These are phyloP conservation scores for Talaromyces rugulosus DNA, from an alignment of 2,329 filamentous ascomycete genomes.

Conservation along the genomic window DNA sequence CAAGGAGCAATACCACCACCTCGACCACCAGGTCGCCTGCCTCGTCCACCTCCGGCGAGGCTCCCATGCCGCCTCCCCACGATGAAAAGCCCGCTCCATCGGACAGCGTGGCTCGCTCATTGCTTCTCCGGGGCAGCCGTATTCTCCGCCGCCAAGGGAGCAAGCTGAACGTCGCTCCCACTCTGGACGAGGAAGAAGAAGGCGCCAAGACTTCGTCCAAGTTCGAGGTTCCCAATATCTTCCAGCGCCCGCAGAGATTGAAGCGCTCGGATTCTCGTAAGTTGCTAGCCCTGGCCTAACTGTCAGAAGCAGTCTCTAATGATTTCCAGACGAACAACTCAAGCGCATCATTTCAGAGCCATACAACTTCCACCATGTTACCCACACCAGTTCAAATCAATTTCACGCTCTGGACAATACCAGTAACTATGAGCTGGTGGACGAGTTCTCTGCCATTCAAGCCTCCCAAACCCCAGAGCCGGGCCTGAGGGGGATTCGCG, in stretches of 20 bases:
- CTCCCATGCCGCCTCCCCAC: slow-evolving; percentile 25
- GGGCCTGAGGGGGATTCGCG: slow-evolving; percentile 50
- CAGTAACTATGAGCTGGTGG: slow-evolving; percentile 49
- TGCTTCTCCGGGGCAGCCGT: slow-evolving; percentile 42
- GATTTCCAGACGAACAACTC: slow-evolving; percentile 32
- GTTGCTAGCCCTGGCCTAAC: slow-evolving; percentile 15
- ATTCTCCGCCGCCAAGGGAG: slow-evolving; percentile 45
- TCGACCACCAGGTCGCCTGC: slow-evolving; percentile 48
- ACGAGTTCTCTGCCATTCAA: slow-evolving; percentile 51
- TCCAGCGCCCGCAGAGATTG: slow-evolving; percentile 24
- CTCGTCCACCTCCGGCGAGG: slow-evolving; percentile 36
- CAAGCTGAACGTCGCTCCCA: slow-evolving; percentile 41
- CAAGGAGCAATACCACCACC: slow-evolving; percentile 46
- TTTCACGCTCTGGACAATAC: slow-evolving; percentile 50
- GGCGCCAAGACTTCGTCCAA: slow-evolving; percentile 26
- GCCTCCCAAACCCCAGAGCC: slow-evolving; percentile 49
- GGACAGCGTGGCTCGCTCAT: slow-evolving; percentile 35
- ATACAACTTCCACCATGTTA: slow-evolving; percentile 62
- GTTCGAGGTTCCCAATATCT: slow-evolving; percentile 29
- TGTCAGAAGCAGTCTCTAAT: neutral
- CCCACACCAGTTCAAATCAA: slow-evolving; percentile 55
- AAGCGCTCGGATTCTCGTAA: slow-evolving; percentile 34
- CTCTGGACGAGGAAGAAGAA: slow-evolving; percentile 37
- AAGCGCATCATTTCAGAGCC: slow-evolving; percentile 57
- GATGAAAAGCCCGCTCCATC: slow-evolving; percentile 31